These are phyloP conservation scores for Curvularia sp. DNA, from an alignment of 2,329 filamentous ascomycete genomes.

Conservation along the genomic window DNA sequence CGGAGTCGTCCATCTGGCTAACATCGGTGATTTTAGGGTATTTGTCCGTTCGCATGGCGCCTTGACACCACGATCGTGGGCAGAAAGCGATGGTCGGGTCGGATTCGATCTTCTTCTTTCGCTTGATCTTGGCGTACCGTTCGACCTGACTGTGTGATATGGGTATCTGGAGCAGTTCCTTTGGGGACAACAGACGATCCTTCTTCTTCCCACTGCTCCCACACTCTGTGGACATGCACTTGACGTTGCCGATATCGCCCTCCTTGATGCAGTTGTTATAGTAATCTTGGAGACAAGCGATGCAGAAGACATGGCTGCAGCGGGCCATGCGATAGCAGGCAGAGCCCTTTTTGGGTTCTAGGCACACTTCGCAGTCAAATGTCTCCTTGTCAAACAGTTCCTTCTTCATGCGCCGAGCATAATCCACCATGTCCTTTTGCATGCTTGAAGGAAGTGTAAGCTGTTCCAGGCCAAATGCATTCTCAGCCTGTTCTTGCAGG, in stretches of 20 bases:
- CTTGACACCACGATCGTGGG: constrained; percentile 90
- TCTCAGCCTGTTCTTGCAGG: constrained; percentile 65
- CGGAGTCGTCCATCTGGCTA: constrained; percentile 49
- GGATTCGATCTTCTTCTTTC: constrained; percentile 89
- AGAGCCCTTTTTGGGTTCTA: constrained; percentile 89
- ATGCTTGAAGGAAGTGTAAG: constrained; percentile 58
- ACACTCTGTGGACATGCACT: constrained; percentile 81
- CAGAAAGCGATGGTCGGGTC: constrained; percentile 94
- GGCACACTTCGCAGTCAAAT: constrained; percentile 85
- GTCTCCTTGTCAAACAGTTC: constrained; percentile 82
- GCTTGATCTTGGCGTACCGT: constrained; percentile 87
- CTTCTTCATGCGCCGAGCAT: constrained; percentile 76
- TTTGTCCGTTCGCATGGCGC: constrained; percentile 71
- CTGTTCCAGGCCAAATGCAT: constrained; percentile 60
- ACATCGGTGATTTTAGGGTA: constrained; percentile 58
- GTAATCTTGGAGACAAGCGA: constrained; percentile 85
- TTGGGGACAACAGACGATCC: constrained; percentile 76
- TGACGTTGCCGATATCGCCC: constrained; percentile 79
- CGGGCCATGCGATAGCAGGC: constrained; percentile 81
- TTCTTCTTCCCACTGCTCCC: constrained; percentile 41
- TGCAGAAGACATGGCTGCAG: constrained; percentile 91
- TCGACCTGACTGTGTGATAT: constrained; percentile 71
- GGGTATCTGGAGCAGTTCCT: constrained; percentile 71
- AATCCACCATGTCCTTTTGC: constrained; percentile 77
- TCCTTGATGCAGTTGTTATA: constrained; percentile 88